Conservation (phyloP, 768 basidiomycete genomes). For the Auricularia sp. region DNA sequence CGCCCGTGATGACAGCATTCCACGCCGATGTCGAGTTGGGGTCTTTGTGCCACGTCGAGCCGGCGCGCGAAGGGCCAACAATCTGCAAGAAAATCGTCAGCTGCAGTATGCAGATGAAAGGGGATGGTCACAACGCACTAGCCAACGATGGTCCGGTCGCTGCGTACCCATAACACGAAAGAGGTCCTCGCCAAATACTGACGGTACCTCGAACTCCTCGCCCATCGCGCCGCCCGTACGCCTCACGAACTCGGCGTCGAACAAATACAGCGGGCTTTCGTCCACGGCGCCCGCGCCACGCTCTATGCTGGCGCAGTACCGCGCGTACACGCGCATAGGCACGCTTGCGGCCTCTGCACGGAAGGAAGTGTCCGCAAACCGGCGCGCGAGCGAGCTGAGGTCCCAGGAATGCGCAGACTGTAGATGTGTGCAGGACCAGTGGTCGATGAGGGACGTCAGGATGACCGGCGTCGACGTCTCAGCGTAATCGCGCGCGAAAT, state of each 20-base stretch:
- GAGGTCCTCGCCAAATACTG: constrained; percentile 15
- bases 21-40: constrained; percentile 14
- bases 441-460: constrained; percentile 9
- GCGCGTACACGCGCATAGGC: constrained; percentile 10
- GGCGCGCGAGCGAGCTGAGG: constrained; percentile 8
- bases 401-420: constrained; percentile 8
- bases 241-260: constrained; percentile 17
- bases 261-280: constrained; percentile 19
- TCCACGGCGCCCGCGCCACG: constrained; percentile 8
- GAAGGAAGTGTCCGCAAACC: constrained; percentile 11
- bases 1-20: constrained; percentile 15
- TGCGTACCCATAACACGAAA: constrained; percentile 14
- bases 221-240: constrained; percentile 7
- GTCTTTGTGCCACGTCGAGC: constrained; percentile 17
- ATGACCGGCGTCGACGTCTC: constrained; percentile 10
- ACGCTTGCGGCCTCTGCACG: constrained; percentile 17
- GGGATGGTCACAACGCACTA: constrained; percentile 7
- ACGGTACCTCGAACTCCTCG: constrained; percentile 12
- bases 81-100: constrained; percentile 8
- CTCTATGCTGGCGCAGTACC: constrained; percentile 10
- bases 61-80: constrained; percentile 15
- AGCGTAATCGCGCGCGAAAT: constrained; percentile 4
- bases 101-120: neutral
- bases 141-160: constrained; percentile 19
- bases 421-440: constrained; percentile 5